Conservation (phyloP, 1,139 yeast species). For the Saccharomyces hybrid region DNA sequence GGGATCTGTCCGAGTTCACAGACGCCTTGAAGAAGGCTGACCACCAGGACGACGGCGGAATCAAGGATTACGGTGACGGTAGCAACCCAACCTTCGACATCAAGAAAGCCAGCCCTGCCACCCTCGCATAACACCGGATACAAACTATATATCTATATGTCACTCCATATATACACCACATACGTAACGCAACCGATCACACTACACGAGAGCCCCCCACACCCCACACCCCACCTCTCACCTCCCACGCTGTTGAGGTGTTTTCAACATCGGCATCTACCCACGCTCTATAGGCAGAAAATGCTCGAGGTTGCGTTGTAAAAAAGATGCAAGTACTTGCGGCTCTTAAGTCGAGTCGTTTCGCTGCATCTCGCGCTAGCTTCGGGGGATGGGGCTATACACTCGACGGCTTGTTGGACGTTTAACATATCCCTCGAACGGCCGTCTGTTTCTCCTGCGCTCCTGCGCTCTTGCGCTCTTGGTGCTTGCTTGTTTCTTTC, state of each 20-base stretch:
- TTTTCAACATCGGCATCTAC: neutral
- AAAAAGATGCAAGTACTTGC: neutral
- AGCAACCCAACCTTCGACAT: slow-evolving; percentile 33
- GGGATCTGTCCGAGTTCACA: slow-evolving; percentile 56
- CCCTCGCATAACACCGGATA: neutral
- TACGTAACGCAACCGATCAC: neutral
- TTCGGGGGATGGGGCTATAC: neutral
- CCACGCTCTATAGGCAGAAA: neutral
- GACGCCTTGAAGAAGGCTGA: slow-evolving; percentile 26
- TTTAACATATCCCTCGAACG: neutral
- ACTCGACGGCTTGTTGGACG: neutral
- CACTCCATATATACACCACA: neutral
- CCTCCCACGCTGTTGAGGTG: neutral
- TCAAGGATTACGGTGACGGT: slow-evolving; percentile 39
- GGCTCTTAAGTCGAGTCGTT: neutral
- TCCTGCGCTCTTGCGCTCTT: neutral
- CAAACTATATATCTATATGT: neutral
- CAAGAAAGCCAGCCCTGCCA: slow-evolving; percentile 1
- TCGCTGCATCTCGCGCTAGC: neutral
- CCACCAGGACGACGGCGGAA: slow-evolving; percentile 22
- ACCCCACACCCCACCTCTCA: neutral
- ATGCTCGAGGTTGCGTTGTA: neutral
- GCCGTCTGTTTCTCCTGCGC: neutral
- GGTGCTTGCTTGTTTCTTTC: neutral
- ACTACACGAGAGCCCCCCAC: neutral